Conservation (phyloP, 1,139 yeast genomes). For the Yamadazyma epiphylla region DNA sequence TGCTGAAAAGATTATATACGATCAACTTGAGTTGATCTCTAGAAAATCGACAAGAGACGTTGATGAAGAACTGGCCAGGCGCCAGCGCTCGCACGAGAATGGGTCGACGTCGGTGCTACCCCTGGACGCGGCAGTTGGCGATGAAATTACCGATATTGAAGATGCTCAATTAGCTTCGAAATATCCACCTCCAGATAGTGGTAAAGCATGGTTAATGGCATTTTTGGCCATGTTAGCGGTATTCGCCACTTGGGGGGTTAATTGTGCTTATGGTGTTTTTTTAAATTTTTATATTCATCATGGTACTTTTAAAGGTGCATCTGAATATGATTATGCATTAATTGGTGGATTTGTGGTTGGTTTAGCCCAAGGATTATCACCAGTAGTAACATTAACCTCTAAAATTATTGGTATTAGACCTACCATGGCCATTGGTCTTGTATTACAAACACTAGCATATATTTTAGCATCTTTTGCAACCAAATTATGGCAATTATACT, state of each 20-base stretch:
- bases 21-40: constrained; percentile 18
- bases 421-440: constrained; percentile 45
- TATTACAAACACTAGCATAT: constrained; percentile 53
- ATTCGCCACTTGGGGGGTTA: constrained; percentile 72
- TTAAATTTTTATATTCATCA: constrained; percentile 49
- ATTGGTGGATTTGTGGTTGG: constrained; percentile 65
- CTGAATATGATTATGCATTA: constrained; percentile 58
- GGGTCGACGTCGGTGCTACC: neutral
- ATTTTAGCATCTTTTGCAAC: constrained; percentile 64
- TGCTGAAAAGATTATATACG: constrained; percentile 20
- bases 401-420: constrained; percentile 31
- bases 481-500: constrained; percentile 57
- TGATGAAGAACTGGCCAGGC: constrained; percentile 1
- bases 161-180: constrained; percentile 12
- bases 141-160: constrained; percentile 7
- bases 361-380: constrained; percentile 56
- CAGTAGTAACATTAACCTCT: constrained; percentile 38
- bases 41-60: constrained; percentile 7
- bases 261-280: constrained; percentile 67
- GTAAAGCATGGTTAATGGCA: constrained; percentile 69
- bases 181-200: constrained; percentile 60
- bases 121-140: too few relatives aligned
- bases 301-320: constrained; percentile 53
- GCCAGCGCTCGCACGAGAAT: too few relatives aligned
- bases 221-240: constrained; percentile 45